Conservation (phyloP, 306 rosid species). For the Castanea crenata region DNA sequence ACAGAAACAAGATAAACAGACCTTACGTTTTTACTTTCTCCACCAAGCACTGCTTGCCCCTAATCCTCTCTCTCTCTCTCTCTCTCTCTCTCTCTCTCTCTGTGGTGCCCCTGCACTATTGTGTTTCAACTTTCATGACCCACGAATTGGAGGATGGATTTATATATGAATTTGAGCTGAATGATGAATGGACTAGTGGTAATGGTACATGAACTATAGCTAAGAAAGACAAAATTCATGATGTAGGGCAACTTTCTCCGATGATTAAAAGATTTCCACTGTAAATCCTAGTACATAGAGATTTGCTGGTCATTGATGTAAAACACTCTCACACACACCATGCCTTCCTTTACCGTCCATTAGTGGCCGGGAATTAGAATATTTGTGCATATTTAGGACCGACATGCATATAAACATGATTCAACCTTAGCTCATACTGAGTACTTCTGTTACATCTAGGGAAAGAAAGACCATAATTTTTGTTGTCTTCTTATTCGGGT, state of each 20-base stretch:
- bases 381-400: neutral
- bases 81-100: neutral
- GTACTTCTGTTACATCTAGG: conserved; percentile 8
- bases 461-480: neutral
- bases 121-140: too few species aligned
- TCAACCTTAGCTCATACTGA: neutral
- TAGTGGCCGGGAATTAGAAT: conserved; percentile 31
- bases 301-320: conserved; percentile 30
- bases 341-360: neutral
- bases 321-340: conserved; percentile 4
- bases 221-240: too few species aligned
- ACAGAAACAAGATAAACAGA: neutral
- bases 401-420: neutral
- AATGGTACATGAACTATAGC: conserved; percentile 14
- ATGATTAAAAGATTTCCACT: conserved; percentile 21
- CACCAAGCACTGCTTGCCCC: conserved; percentile 24
- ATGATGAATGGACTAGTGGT: conserved; percentile 1
- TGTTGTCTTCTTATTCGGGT: too few species aligned
- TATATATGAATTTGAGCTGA: conserved; percentile 2
- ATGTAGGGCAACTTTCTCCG: conserved; percentile 34
- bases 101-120: neutral
- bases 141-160: conserved; percentile 9
- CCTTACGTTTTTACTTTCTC: conserved; percentile 16
- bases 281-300: conserved; percentile 24
- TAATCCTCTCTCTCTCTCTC: neutral